Percentiles rank a stretch among this genome's conserved stretches.
phyloP scores from a whole-genome alignment of 179 eudicot genomes.

The Camellia oleifera region DNA sequence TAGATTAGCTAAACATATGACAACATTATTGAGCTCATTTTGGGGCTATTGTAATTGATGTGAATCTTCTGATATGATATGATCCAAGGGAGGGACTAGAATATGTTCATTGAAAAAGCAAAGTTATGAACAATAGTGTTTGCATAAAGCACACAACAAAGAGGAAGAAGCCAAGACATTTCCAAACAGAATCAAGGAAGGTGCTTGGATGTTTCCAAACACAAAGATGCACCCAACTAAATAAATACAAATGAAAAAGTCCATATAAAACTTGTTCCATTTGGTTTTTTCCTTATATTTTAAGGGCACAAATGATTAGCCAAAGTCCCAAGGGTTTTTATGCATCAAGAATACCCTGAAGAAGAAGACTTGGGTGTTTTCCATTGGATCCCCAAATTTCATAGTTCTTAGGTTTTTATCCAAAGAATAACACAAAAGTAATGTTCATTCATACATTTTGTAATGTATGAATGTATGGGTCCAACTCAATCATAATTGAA shows the following conservation, averaged over 20 bases:
- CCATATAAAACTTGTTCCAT: too few species aligned
- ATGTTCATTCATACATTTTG: too few species aligned
- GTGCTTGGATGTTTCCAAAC: neutral
- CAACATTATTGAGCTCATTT: neutral
- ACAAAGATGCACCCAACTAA: too few species aligned
- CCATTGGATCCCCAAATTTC: neutral
- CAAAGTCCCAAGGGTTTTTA: neutral
- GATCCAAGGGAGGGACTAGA: neutral
- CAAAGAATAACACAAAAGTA: too few species aligned
- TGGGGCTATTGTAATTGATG: neutral
- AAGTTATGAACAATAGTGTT: neutral
- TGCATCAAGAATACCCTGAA: neutral
- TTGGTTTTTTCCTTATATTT: neutral
- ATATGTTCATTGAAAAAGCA: neutral
- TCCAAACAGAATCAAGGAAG: neutral
- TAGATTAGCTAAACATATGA: too few species aligned
- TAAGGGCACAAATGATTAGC: neutral
- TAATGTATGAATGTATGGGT: neutral
- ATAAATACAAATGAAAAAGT: too few species aligned
- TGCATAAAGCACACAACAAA: conserved; percentile 2
- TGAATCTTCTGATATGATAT: conserved; percentile 3
- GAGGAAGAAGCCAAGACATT: conserved; percentile 6
- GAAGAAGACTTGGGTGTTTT: neutral
- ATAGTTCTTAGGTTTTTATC: neutral
- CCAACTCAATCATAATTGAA: neutral